Conservation (phyloP, 106 monocot genomes). For the Allium sativum region DNA sequence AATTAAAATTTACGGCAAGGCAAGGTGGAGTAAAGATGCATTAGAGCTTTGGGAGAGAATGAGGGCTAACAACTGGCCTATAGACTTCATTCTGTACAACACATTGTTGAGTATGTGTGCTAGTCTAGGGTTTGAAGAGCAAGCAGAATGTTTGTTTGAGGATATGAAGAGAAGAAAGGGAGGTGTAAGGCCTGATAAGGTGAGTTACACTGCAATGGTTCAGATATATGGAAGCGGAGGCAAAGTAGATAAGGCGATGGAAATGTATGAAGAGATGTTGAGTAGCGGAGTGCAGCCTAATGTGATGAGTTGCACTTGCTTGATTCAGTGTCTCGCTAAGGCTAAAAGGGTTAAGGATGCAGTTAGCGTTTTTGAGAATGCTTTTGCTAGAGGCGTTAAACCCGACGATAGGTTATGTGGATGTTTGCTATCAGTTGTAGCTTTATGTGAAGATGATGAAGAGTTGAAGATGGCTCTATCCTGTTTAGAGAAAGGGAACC, state of each 20-base stretch:
- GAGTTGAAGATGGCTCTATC: conserved; percentile 33
- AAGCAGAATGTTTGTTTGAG: conserved; percentile 74
- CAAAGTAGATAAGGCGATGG: conserved; percentile 45
- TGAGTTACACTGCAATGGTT: conserved; percentile 89
- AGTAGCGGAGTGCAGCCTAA: conserved; percentile 41
- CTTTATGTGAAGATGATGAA: conserved; percentile 26
- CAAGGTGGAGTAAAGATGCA: conserved; percentile 66
- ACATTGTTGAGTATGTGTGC: conserved; percentile 89
- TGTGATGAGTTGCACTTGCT: conserved; percentile 77
- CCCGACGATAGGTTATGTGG: conserved; percentile 77
- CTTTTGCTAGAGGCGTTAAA: conserved; percentile 34
- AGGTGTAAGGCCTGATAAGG: conserved; percentile 42
- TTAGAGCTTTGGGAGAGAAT: conserved; percentile 77
- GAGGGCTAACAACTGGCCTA: conserved; percentile 63
- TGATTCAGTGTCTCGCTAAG: conserved; percentile 83
- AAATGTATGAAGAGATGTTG: conserved; percentile 72
- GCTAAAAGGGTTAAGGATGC: conserved; percentile 54
- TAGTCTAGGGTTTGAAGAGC: conserved; percentile 57
- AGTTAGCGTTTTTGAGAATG: conserved; percentile 40
- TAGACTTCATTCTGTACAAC: conserved; percentile 77
- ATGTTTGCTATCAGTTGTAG: conserved; percentile 67
- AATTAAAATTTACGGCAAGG: conserved; percentile 84
- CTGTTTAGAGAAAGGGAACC: conserved; percentile 62
- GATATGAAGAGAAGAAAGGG: conserved; percentile 54
- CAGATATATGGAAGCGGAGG: conserved; percentile 63